Percentiles rank a stretch among this genome's conserved stretches.
phyloP scores from a whole-genome alignment of 2,329 filamentous ascomycete species.

The Fusarium sp. region DNA sequence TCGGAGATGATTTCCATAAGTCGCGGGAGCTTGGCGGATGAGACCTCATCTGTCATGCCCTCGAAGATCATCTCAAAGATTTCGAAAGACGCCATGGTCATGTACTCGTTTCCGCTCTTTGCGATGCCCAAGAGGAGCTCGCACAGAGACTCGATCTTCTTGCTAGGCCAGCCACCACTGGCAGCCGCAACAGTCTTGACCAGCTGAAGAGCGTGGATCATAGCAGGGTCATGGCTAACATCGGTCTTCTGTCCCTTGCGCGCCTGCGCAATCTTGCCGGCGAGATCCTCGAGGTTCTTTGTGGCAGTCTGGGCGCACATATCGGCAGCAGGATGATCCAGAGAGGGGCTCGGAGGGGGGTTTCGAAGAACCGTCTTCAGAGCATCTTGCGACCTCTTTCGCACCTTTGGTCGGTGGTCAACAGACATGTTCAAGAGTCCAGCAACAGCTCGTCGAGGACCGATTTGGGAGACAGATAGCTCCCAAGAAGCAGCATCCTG shows the following conservation, averaged over 20 bases:
- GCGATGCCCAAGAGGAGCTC: slow-evolving; percentile 90
- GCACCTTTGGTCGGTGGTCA: slow-evolving; percentile 90
- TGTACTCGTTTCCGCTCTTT: slow-evolving; percentile 89
- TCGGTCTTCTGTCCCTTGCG: slow-evolving; percentile 72
- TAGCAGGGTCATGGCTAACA: slow-evolving; percentile 76
- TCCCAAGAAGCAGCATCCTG: slow-evolving; percentile 92
- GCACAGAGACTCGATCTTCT: slow-evolving; percentile 92
- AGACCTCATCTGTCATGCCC: slow-evolving; percentile 86
- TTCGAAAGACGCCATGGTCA: slow-evolving; percentile 96
- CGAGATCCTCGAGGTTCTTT: slow-evolving; percentile 79
- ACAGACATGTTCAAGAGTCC: slow-evolving; percentile 86
- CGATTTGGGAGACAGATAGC: slow-evolving; percentile 81
- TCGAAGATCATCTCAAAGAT: slow-evolving; percentile 98
- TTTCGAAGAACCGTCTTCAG: slow-evolving; percentile 83
- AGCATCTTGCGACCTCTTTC: slow-evolving; percentile 92
- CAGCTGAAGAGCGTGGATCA: slow-evolving; percentile 92
- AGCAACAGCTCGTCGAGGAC: slow-evolving; percentile 86
- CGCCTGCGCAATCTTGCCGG: slow-evolving; percentile 67
- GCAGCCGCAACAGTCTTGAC: slow-evolving; percentile 89
- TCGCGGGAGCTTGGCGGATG: slow-evolving; percentile 87
- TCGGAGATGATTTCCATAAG: slow-evolving; percentile 93
- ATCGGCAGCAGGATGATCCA: slow-evolving; percentile 94
- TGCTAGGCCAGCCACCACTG: slow-evolving; percentile 94
- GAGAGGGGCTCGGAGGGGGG: slow-evolving; percentile 87
- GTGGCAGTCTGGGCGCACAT: slow-evolving; percentile 95